phyloP scores from a whole-genome alignment of 257 asterid species.

The Solanum lycopersicoides region DNA sequence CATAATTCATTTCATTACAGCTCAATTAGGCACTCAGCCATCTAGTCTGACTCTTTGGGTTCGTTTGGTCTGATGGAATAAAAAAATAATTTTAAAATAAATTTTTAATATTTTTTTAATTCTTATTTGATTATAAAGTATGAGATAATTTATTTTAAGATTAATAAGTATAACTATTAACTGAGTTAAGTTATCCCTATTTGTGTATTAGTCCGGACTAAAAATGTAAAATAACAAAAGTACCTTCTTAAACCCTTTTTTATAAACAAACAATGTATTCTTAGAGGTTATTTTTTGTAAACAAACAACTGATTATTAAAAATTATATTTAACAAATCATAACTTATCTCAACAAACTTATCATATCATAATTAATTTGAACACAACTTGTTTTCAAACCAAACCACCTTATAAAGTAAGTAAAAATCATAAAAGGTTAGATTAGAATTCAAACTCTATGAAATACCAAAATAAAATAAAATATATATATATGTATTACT shows the following conservation, averaged over 20 bases:
- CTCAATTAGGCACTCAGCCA: background rate
- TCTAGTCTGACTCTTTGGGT: background rate
- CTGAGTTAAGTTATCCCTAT: no score
- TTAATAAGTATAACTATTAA: no score
- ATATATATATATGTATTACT: no score
- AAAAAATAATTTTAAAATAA: no score
- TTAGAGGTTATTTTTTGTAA: background rate
- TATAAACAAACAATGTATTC: background rate
- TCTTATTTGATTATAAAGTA: rapidly evolving
- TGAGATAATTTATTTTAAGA: background rate
- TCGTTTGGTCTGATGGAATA: background rate
- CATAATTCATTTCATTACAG: background rate
- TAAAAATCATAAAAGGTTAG: background rate
- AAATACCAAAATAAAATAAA: no score
- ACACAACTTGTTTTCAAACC: no score
- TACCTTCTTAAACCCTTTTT: background rate
- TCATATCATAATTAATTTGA: no score
- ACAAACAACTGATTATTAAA: no score
- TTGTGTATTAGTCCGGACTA: background rate
- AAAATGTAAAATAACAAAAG: background rate
- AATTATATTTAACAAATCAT: background rate
- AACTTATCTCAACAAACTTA: no score
- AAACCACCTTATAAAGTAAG: background rate
- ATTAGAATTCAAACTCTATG: no score
- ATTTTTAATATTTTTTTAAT: no score